Conservation (phyloP, 2,329 filamentous ascomycete species). For the Apiospora pterosperma region DNA sequence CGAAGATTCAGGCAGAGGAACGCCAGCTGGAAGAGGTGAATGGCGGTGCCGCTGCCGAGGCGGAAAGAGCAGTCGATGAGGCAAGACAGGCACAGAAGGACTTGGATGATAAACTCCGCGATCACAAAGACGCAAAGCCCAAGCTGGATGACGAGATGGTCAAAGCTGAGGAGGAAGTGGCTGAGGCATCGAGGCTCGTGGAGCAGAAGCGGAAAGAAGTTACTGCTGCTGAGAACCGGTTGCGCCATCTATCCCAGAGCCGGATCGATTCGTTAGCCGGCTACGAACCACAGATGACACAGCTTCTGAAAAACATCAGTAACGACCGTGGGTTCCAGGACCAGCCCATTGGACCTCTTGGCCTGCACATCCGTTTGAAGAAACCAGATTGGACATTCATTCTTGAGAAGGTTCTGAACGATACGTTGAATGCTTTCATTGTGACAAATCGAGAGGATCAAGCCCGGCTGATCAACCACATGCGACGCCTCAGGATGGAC, state of each 20-base stretch:
- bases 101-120: slow-evolving; percentile 30
- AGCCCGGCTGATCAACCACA: slow-evolving; percentile 61
- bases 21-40: slow-evolving; percentile 63
- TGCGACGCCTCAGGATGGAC: slow-evolving; percentile 47
- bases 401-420: slow-evolving; percentile 74
- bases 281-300: slow-evolving; percentile 60
- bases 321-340: slow-evolving; percentile 65
- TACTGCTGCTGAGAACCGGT: slow-evolving; percentile 44
- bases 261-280: slow-evolving; percentile 58
- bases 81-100: slow-evolving; percentile 48
- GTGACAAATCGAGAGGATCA: slow-evolving; percentile 77
- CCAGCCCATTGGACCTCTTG: slow-evolving; percentile 81
- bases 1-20: slow-evolving; percentile 53
- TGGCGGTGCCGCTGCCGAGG: slow-evolving; percentile 65
- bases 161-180: slow-evolving; percentile 19
- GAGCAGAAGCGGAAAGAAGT: slow-evolving; percentile 53
- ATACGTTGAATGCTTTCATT: slow-evolving; percentile 70
- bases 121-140: slow-evolving; percentile 20
- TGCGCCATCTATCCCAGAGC: slow-evolving; percentile 51
- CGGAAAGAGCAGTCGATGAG: slow-evolving; percentile 55
- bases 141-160: slow-evolving; percentile 23
- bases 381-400: slow-evolving; percentile 82
- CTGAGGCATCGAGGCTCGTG: slow-evolving; percentile 27
- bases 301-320: slow-evolving; percentile 65
- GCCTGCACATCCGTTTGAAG: slow-evolving; percentile 69